Conservation (phyloP, 2,329 filamentous ascomycete genomes). For the Aspergillus tamarii region DNA sequence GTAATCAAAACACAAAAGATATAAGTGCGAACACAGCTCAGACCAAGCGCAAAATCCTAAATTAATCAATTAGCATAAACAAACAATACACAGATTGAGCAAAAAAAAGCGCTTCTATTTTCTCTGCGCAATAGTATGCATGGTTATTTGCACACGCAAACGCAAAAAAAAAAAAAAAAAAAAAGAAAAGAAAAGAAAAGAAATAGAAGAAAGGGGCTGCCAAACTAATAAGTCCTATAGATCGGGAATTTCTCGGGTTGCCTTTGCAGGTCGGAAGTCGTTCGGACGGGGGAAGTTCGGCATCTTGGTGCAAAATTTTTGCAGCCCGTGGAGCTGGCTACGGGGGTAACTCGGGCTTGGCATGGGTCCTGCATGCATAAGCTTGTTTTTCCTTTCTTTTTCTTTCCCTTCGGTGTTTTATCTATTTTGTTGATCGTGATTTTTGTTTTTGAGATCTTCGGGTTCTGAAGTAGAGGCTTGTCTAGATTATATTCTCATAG, state of each 20-base stretch:
- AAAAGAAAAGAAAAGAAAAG: background rate
- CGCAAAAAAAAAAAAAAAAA: background rate
- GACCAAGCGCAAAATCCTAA: background rate
- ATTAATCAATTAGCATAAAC: background rate
- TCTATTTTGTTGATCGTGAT: background rate
- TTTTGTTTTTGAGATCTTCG: background rate
- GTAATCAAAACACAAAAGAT: background rate
- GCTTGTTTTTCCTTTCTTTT: background rate
- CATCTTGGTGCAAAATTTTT: background rate
- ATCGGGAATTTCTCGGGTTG: slow-evolving; percentile 12
- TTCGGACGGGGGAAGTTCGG: slow-evolving; percentile 8
- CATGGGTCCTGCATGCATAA: background rate
- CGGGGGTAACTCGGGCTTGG: background rate
- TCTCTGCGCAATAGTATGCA: background rate
- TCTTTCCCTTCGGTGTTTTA: background rate
- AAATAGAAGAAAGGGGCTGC: background rate
- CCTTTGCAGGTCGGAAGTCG: background rate
- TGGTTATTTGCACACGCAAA: background rate
- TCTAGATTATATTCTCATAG: background rate
- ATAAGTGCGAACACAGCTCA: background rate
- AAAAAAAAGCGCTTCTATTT: background rate
- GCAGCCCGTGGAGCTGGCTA: background rate
- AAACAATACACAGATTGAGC: background rate
- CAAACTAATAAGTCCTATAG: slow-evolving; percentile 7
- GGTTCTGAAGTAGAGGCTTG: background rate